These are phyloP conservation scores for Fraxinus latifolia DNA, from an alignment of 305 asterid genomes.

Conservation along the genomic window DNA sequence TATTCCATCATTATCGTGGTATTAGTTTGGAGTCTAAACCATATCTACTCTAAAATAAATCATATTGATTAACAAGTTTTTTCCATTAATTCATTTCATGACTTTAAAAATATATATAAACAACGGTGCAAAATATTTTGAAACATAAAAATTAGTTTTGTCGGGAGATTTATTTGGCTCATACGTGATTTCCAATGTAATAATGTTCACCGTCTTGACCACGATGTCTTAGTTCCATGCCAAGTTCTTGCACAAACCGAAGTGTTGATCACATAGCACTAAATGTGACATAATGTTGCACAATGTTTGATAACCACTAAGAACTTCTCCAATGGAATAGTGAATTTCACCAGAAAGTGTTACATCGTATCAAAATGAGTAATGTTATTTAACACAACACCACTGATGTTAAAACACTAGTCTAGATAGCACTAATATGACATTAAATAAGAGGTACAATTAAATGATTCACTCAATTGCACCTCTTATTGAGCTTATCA, in stretches of 20 bases:
- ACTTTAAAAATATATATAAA: neutral
- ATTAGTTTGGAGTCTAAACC: neutral
- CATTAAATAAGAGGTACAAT: neutral
- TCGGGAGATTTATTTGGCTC: conserved; percentile 11
- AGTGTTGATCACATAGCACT: conserved; percentile 44
- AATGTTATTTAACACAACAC: too few species aligned
- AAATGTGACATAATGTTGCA: conserved; percentile 49
- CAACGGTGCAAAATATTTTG: neutral
- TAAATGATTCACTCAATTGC: too few species aligned
- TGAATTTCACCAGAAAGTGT: neutral
- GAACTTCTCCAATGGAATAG: neutral
- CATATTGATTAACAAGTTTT: neutral
- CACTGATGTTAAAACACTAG: neutral
- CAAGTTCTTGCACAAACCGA: conserved; percentile 43
- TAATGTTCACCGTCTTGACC: conserved; percentile 76
- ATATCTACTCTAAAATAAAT: neutral
- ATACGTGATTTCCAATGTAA: conserved; percentile 34
- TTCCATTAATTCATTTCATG: neutral
- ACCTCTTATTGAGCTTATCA: too few species aligned
- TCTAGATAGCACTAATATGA: too few species aligned
- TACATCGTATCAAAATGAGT: neutral
- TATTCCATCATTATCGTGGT: neutral
- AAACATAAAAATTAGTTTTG: neutral
- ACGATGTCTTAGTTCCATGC: conserved; percentile 67
- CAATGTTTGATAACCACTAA: conserved; percentile 53